A percentile compares a stretch with the other conserved stretches of the same genome.
phyloP scores from a whole-genome alignment of 805 yeast species.

The Candida michaelii region DNA sequence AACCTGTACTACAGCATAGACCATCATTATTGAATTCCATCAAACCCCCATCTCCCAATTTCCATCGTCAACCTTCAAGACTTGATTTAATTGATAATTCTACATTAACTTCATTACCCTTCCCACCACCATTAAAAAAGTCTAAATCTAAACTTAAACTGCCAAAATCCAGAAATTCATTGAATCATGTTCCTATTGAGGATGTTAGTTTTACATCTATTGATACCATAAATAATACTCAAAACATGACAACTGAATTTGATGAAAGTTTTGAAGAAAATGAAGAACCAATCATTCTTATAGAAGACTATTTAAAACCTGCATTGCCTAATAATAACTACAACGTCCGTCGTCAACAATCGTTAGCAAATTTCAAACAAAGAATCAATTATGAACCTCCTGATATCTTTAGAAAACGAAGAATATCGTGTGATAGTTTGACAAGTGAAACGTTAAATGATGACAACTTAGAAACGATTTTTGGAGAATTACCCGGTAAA shows the following conservation, averaged over 20 bases:
- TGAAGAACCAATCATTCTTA: constrained; percentile 46
- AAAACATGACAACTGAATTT: constrained; percentile 17
- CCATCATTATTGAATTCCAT: not conserved
- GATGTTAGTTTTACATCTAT: constrained; percentile 16
- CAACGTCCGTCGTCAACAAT: constrained; percentile 27
- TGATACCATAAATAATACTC: constrained; percentile 16
- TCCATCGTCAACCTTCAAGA: constrained; percentile 37
- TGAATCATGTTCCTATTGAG: constrained; percentile 8
- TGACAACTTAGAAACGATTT: constrained; percentile 36
- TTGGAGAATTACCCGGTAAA: constrained; percentile 39
- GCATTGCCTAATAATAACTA: not conserved
- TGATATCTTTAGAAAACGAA: constrained; percentile 8
- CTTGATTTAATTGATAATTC: constrained; percentile 50
- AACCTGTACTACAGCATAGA: not conserved
- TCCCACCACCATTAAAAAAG: constrained; percentile 46
- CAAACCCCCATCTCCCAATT: not conserved
- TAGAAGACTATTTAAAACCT: constrained; percentile 56
- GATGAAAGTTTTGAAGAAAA: constrained; percentile 21
- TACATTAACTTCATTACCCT: constrained; percentile 50
- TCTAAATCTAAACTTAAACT: constrained; percentile 1
- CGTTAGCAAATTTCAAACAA: constrained; percentile 40
- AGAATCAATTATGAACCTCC: constrained; percentile 3
- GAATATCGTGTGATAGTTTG: constrained; percentile 11
- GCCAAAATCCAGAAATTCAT: not conserved
- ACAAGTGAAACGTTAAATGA: not conserved